phyloP scores from a whole-genome alignment of 257 asterid genomes.

The Fraxinus anomala region DNA sequence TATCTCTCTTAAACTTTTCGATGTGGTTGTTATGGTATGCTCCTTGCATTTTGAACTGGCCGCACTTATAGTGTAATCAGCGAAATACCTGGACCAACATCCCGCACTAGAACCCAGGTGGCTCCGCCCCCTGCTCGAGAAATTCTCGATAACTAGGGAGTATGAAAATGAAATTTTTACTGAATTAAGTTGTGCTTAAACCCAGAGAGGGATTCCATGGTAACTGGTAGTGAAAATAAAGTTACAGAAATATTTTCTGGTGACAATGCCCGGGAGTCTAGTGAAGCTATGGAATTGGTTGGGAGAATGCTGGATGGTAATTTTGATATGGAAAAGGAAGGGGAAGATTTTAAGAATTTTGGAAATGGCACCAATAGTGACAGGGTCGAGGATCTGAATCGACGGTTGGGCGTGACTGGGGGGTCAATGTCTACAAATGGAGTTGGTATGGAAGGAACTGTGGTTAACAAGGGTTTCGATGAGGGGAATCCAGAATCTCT shows the following conservation, averaged over 20 bases:
- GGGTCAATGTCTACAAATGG: conserved; percentile 24
- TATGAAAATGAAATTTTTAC: neutral
- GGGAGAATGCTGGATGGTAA: conserved; percentile 42
- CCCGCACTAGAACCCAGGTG: neutral
- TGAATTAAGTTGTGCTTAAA: neutral
- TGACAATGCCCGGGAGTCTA: conserved; percentile 28
- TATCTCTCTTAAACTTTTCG: neutral
- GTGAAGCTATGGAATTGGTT: conserved; percentile 49
- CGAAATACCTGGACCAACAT: neutral
- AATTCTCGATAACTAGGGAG: conserved; percentile 20
- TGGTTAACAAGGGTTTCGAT: neutral
- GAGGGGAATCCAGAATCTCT: neutral
- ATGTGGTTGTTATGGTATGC: neutral
- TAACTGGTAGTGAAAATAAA: conserved; percentile 10
- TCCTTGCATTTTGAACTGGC: neutral
- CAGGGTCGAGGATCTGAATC: conserved; percentile 25
- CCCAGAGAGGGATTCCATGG: neutral
- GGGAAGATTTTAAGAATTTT: neutral
- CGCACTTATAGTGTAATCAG: neutral
- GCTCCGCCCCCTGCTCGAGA: neutral
- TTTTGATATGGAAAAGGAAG: conserved; percentile 31
- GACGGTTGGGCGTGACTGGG: conserved; percentile 9
- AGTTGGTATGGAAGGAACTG: conserved; percentile 22
- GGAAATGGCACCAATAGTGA: neutral
- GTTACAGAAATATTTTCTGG: conserved; percentile 25